Conservation (phyloP, 331 rosid species). For the Quercus lobata region DNA sequence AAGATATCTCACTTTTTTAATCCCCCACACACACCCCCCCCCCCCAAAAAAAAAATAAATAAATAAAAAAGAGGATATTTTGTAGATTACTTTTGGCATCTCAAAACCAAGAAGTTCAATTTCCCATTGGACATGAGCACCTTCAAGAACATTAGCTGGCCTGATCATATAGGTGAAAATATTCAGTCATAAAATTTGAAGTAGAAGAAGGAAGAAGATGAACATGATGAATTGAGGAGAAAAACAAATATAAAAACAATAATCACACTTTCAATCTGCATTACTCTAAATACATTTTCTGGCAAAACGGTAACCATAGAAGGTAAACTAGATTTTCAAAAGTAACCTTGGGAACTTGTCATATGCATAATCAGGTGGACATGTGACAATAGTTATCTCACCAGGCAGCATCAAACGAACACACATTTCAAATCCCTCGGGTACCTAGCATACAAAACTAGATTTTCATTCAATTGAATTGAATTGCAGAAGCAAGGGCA, state of each 20-base stretch:
- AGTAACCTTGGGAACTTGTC: slow-evolving; percentile 83
- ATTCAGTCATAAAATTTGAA: slow-evolving; percentile 9
- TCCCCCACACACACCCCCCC: no score
- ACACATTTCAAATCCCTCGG: slow-evolving; percentile 92
- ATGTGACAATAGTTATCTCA: slow-evolving; percentile 82
- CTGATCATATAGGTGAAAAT: slow-evolving; percentile 37
- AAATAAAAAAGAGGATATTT: background rate
- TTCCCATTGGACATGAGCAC: slow-evolving; percentile 90
- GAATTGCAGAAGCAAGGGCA: background rate
- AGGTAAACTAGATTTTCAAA: slow-evolving; percentile 14
- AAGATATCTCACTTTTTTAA: no score
- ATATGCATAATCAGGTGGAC: slow-evolving; percentile 95
- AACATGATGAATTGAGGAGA: background rate
- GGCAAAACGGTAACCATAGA: background rate
- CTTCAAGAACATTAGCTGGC: slow-evolving; percentile 82
- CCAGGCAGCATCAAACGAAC: slow-evolving; percentile 96
- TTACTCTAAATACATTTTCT: background rate
- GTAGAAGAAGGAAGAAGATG: slow-evolving; percentile 9
- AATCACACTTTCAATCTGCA: background rate
- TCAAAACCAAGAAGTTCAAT: slow-evolving; percentile 95
- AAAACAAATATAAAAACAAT: background rate
- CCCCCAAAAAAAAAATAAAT: background rate
- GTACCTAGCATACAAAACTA: slow-evolving; percentile 49
- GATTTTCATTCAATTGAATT: background rate
- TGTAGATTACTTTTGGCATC: slow-evolving; percentile 68